phyloP scores from a whole-genome alignment of 2,329 filamentous ascomycete species.

The Fusarium redolens region DNA sequence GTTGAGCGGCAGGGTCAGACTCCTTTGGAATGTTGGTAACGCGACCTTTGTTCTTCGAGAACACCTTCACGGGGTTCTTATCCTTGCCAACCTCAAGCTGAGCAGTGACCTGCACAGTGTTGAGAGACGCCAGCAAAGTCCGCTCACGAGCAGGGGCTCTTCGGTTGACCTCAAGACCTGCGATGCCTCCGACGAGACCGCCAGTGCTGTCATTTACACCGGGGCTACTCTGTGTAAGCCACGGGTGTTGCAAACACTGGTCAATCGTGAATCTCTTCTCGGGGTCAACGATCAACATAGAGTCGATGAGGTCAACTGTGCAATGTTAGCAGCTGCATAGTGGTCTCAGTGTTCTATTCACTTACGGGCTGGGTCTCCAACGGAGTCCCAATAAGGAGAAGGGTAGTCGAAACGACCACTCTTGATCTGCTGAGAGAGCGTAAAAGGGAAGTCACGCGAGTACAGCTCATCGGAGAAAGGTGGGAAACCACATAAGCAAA shows the following conservation, averaged over 20 bases:
- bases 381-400: constrained; percentile 84
- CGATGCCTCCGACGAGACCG: constrained; percentile 88
- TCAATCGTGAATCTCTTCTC: constrained; percentile 88
- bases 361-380: constrained; percentile 75
- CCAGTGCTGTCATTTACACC: constrained; percentile 88
- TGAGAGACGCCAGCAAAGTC: constrained; percentile 84
- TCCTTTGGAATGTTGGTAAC: constrained; percentile 63
- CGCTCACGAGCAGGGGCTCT: constrained; percentile 84
- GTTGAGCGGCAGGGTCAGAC: constrained; percentile 72
- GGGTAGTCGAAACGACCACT: constrained; percentile 92
- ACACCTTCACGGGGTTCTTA: constrained; percentile 76
- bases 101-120: constrained; percentile 71
- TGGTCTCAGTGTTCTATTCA: neutral
- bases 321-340: neutral
- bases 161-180: constrained; percentile 83
- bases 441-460: constrained; percentile 84
- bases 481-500: constrained; percentile 95
- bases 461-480: constrained; percentile 96
- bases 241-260: constrained; percentile 90
- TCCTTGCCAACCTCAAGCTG: constrained; percentile 66
- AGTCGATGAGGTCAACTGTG: constrained; percentile 87
- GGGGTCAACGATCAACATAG: constrained; percentile 91
- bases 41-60: constrained; percentile 72
- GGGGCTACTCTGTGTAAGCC: constrained; percentile 74
- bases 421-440: constrained; percentile 90